phyloP scores from a whole-genome alignment of 1,284 basidiomycete genomes.

The Boletus semigastroideus region DNA sequence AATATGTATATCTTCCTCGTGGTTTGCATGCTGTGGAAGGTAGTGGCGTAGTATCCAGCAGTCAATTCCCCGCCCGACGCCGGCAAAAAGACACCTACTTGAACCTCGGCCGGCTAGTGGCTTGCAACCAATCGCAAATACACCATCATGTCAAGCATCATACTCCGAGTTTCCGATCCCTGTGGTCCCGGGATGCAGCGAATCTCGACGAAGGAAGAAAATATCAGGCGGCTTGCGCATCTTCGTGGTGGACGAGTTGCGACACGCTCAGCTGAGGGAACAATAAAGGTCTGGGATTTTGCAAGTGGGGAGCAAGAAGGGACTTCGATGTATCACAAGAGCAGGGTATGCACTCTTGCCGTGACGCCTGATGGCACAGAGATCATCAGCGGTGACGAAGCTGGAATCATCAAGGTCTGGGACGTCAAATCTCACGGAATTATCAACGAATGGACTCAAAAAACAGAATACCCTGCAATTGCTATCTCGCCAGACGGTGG shows the following conservation, averaged over 20 bases:
- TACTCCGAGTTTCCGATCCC: too few relatives aligned
- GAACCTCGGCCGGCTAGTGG: too few relatives aligned
- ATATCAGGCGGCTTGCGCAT: neutral
- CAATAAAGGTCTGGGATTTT: neutral
- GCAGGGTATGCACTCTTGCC: neutral
- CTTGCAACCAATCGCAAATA: too few relatives aligned
- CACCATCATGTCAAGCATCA: too few relatives aligned
- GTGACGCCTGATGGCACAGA: neutral
- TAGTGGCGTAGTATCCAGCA: too few relatives aligned
- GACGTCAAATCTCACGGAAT: neutral
- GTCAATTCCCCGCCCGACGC: too few relatives aligned
- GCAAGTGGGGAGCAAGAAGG: neutral
- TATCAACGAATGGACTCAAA: neutral
- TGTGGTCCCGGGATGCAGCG: neutral
- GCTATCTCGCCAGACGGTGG: neutral
- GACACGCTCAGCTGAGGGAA: neutral
- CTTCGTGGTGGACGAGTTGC: neutral
- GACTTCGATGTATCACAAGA: neutral
- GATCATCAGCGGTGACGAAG: neutral
- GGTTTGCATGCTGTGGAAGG: too few relatives aligned
- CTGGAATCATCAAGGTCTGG: neutral
- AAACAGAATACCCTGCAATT: neutral
- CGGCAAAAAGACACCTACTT: too few relatives aligned
- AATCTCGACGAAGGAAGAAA: neutral
- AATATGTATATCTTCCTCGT: too few relatives aligned